A percentile compares a stretch with the other conserved stretches of the same genome.
phyloP scores from a whole-genome alignment of 2,329 filamentous ascomycete species.

The Periconia sp. region DNA sequence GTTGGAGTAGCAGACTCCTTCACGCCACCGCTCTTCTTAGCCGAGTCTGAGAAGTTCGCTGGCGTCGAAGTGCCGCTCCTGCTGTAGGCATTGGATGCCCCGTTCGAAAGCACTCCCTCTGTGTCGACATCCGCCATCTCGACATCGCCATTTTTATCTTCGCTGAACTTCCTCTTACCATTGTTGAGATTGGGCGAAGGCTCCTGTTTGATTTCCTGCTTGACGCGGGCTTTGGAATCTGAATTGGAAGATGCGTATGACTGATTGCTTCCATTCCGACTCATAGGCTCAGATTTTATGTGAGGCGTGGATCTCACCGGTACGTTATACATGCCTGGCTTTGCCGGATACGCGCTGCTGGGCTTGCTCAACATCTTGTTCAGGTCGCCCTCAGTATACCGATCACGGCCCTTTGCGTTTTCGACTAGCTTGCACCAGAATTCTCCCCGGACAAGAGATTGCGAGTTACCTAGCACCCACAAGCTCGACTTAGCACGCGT shows the following conservation, averaged over 20 bases:
- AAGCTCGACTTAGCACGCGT: conserved; percentile 96
- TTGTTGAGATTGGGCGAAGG: conserved; percentile 77
- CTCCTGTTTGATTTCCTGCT: conserved; percentile 30
- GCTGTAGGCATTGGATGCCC: conserved; percentile 24
- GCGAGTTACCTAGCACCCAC: conserved; percentile 94
- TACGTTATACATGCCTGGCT: conserved; percentile 25
- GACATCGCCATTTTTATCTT: conserved; percentile 75
- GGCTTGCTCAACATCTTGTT: conserved; percentile 60
- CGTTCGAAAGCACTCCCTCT: conserved; percentile 31
- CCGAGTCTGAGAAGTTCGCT: conserved; percentile 18
- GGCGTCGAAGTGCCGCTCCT: conserved; percentile 38
- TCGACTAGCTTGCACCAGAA: conserved; percentile 89
- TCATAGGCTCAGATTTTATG: conserved; percentile 28
- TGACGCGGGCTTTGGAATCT: conserved; percentile 20
- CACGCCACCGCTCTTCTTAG: conserved; percentile 21
- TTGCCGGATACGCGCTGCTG: conserved; percentile 50
- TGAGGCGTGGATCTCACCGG: conserved; percentile 24
- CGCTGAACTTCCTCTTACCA: conserved; percentile 79
- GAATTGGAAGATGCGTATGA: conserved; percentile 17
- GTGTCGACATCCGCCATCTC: conserved; percentile 47
- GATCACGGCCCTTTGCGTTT: conserved; percentile 75
- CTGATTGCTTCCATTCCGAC: conserved; percentile 28
- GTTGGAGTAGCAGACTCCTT: conserved; percentile 13
- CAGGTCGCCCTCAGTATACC: conserved; percentile 76
- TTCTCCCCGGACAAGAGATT: conserved; percentile 82